A percentile compares a stretch with the other conserved stretches of the same genome.
phyloP scores from a whole-genome alignment of 768 basidiomycete genomes.

The Steccherinum ochraceum region DNA sequence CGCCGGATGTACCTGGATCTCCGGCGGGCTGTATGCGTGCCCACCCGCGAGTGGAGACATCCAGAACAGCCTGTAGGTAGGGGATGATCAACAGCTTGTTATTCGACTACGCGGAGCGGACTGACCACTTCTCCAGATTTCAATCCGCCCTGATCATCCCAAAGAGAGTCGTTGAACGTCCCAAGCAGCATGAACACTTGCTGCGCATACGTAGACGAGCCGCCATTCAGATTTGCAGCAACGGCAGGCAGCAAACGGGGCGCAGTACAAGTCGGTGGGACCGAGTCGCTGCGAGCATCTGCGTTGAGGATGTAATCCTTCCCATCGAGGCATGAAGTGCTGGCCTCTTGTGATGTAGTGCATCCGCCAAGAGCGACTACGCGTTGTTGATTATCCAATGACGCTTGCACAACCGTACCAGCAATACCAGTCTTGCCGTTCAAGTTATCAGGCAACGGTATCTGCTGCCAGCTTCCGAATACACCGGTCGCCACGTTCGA shows the following conservation, averaged over 20 bases:
- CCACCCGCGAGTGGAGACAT: conserved; percentile 47
- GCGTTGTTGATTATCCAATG: conserved; percentile 5
- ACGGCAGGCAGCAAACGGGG: conserved; percentile 54
- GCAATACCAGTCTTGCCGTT: conserved; percentile 44
- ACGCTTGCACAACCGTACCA: conserved; percentile 46
- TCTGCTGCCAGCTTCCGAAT: conserved; percentile 53
- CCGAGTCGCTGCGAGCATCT: conserved; percentile 27
- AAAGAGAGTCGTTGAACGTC: conserved; percentile 52
- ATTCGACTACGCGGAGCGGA: conserved; percentile 1
- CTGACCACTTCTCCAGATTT: conserved; percentile 70
- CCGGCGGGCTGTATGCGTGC: conserved; percentile 69
- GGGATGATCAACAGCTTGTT: neutral
- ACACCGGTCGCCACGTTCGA: conserved; percentile 53
- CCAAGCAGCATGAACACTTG: conserved; percentile 72
- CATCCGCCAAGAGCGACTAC: conserved; percentile 62
- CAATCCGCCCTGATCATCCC: conserved; percentile 60
- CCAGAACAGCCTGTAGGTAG: conserved; percentile 49
- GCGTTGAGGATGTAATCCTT: conserved; percentile 52
- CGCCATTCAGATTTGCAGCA: conserved; percentile 51
- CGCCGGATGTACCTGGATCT: conserved; percentile 48
- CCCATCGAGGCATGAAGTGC: conserved; percentile 48
- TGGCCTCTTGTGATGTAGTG: conserved; percentile 25
- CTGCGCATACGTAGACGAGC: conserved; percentile 48
- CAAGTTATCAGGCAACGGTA: conserved; percentile 30
- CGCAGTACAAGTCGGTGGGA: conserved; percentile 52